phyloP scores from a whole-genome alignment of 768 basidiomycete species.

The Macrolepiota dolichaula region DNA sequence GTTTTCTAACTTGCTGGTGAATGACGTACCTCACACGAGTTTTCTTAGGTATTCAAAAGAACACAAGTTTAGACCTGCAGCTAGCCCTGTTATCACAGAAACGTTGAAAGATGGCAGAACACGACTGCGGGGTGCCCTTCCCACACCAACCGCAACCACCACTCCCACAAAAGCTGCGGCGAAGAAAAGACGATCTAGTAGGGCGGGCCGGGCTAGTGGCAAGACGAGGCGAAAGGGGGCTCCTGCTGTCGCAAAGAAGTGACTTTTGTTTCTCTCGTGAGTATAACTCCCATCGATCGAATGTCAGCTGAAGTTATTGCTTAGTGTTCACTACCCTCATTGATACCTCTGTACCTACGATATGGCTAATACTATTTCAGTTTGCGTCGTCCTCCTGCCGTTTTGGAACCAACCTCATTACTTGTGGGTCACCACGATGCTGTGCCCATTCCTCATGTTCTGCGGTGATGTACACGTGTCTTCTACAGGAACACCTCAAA shows the following conservation, averaged over 20 bases:
- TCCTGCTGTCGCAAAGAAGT: not conserved
- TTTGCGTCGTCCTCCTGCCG: not conserved
- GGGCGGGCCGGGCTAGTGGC: not conserved
- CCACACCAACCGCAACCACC: constrained; percentile 12
- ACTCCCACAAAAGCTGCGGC: constrained; percentile 2
- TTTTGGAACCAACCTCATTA: not conserved
- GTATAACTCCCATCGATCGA: not conserved
- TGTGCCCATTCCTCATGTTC: not conserved
- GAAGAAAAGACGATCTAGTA: constrained; percentile 9
- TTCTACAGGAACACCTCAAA: not conserved
- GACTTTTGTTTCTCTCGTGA: not conserved
- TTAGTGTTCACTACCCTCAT: not conserved
- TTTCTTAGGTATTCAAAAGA: constrained; percentile 20
- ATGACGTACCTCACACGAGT: not conserved
- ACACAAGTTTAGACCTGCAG: constrained; percentile 18
- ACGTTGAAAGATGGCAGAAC: constrained; percentile 16
- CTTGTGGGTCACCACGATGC: constrained; percentile 1
- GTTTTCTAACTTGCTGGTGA: not conserved
- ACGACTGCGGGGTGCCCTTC: constrained; percentile 14
- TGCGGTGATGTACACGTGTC: not conserved
- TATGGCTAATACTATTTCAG: constrained; percentile 1
- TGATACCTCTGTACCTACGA: not conserved
- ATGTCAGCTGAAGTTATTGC: not conserved
- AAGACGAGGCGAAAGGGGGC: constrained; percentile 8
- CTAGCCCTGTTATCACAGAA: constrained; percentile 20